A percentile compares a stretch with the other conserved stretches of the same genome.
These are phyloP conservation scores for Areca catechu DNA, from an alignment of 176 grass and related monocot genomes.

Conservation along the genomic window DNA sequence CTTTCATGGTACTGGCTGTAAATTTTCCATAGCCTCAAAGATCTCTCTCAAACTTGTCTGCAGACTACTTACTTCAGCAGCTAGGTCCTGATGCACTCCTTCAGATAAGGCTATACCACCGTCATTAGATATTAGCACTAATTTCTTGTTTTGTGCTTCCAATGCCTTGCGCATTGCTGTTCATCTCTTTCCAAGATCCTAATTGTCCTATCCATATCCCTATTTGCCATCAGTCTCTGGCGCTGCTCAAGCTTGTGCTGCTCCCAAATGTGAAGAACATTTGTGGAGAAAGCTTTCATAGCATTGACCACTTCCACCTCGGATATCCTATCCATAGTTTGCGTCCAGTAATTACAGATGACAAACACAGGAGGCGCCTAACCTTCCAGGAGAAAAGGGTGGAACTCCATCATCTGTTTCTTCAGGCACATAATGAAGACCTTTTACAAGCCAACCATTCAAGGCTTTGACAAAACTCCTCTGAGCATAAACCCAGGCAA, in stretches of 20 bases:
- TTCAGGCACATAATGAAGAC: constrained; percentile 61
- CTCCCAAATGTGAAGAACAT: constrained; percentile 53
- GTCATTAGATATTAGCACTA: constrained; percentile 45
- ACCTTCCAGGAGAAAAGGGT: constrained; percentile 85
- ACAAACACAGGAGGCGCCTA: constrained; percentile 83
- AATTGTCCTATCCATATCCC: constrained; percentile 49
- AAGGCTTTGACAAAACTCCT: constrained; percentile 53
- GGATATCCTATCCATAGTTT: constrained; percentile 40
- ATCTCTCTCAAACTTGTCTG: constrained; percentile 51
- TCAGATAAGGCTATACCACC: constrained; percentile 40
- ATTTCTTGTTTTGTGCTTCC: constrained; percentile 64
- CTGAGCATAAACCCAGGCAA: constrained; percentile 61
- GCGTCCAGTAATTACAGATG: constrained; percentile 77
- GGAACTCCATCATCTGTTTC: constrained; percentile 74
- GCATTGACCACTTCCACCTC: constrained; percentile 61
- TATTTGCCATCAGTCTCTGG: constrained; percentile 77
- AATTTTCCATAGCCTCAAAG: constrained; percentile 77
- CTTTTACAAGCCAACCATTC: constrained; percentile 64
- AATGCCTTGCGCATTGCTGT: constrained; percentile 68
- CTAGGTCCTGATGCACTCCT: constrained; percentile 26
- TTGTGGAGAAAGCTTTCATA: constrained; percentile 50
- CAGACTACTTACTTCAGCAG: constrained; percentile 37
- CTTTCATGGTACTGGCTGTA: constrained; percentile 37
- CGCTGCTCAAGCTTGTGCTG: constrained; percentile 54
- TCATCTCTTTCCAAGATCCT: constrained; percentile 77